These are phyloP conservation scores for Tylopilus intermedius DNA, from an alignment of 768 basidiomycete genomes.

Conservation along the genomic window DNA sequence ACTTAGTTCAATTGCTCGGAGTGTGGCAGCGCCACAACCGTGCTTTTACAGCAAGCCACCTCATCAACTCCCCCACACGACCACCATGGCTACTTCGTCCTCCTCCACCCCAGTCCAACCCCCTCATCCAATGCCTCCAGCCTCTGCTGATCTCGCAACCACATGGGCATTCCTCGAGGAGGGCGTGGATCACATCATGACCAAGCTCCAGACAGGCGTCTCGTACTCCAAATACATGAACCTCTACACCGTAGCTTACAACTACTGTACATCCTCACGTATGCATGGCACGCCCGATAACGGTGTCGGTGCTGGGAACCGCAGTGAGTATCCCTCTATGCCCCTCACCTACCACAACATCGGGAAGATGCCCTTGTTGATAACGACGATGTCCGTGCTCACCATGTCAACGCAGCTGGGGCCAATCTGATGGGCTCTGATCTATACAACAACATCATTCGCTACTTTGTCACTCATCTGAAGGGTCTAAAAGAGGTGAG, in stretches of 20 bases:
- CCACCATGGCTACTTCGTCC: constrained; percentile 32
- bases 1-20: no score
- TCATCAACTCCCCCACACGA: constrained; percentile 20
- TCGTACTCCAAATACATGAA: constrained; percentile 88
- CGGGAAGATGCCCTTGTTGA: constrained; percentile 23
- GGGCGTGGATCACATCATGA: constrained; percentile 87
- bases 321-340: constrained; percentile 47
- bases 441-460: constrained; percentile 90
- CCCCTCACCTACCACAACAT: constrained; percentile 9
- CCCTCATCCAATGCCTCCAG: constrained; percentile 55
- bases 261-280: constrained; percentile 91
- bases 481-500: constrained; percentile 58
- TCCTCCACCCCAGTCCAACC: constrained; percentile 25
- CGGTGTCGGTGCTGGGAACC: constrained; percentile 34
- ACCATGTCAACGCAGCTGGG: constrained; percentile 52
- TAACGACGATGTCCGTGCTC: constrained; percentile 18
- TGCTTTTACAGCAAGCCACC: constrained; percentile 21
- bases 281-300: constrained; percentile 51
- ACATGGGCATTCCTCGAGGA: constrained; percentile 88
- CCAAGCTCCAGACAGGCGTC: constrained; percentile 81
- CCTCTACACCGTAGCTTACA: constrained; percentile 91
- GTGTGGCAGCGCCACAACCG: constrained; percentile 25
- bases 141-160: constrained; percentile 68
- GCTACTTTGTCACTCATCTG: constrained; percentile 84
- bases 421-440: constrained; percentile 97